phyloP scores from a whole-genome alignment of 1,284 basidiomycete genomes.

The Malassezia caprae region DNA sequence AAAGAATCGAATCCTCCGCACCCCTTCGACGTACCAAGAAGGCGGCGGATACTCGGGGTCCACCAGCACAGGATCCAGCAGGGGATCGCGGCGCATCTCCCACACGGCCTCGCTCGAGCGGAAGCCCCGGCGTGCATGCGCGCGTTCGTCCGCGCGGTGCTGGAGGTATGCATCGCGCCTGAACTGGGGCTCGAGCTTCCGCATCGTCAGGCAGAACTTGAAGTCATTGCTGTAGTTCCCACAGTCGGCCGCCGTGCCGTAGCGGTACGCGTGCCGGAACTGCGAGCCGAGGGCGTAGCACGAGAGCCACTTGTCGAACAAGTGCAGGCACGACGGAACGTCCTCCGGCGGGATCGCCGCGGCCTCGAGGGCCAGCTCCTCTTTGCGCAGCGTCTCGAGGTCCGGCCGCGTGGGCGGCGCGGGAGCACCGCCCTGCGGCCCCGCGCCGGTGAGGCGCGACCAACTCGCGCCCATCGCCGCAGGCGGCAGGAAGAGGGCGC shows the following conservation, averaged over 20 bases:
- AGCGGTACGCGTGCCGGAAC: slow-evolving; percentile 73
- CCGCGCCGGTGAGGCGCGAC: neutral
- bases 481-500: neutral
- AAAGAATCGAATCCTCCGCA: slow-evolving; percentile 15
- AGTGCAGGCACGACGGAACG: slow-evolving; percentile 32
- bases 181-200: slow-evolving; percentile 65
- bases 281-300: slow-evolving; percentile 64
- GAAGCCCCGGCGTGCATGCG: slow-evolving; percentile 55
- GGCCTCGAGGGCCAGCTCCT: slow-evolving; percentile 35
- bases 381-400: slow-evolving; percentile 16
- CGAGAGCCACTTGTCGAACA: slow-evolving; percentile 43
- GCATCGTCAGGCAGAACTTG: slow-evolving; percentile 85
- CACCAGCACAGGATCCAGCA: slow-evolving; percentile 6
- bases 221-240: slow-evolving; percentile 74
- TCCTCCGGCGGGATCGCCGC: slow-evolving; percentile 30
- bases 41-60: slow-evolving; percentile 12
- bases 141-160: slow-evolving; percentile 83
- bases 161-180: slow-evolving; percentile 72
- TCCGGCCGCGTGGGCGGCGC: neutral
- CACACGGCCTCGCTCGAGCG: slow-evolving; percentile 88
- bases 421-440: neutral
- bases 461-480: slow-evolving; percentile 10
- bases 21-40: neutral
- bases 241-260: slow-evolving; percentile 69
- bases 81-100: slow-evolving; percentile 54